Evolutionary conservation across 768 basidiomycete species (phyloP).

Genomic region (Amanita pseudoporphyria): DNA sequence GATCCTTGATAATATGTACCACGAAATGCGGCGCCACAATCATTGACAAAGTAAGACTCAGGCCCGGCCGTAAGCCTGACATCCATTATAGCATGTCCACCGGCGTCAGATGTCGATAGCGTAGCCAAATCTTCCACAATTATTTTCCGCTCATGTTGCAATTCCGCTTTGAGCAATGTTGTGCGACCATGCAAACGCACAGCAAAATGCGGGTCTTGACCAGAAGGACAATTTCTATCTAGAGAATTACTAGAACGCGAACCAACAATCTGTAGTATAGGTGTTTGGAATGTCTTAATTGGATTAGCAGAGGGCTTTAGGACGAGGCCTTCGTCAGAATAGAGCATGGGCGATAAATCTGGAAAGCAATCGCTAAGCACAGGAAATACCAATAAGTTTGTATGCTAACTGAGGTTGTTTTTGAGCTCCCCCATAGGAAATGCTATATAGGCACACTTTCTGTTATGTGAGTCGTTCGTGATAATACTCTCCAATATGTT

Average conservation of each 20-base stretch:
- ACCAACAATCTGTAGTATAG: slow-evolving; percentile 55
- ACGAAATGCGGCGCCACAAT: slow-evolving; percentile 41
- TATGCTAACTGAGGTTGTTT: slow-evolving; percentile 48
- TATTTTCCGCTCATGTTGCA: neutral
- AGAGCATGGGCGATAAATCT: slow-evolving; percentile 44
- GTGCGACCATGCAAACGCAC: slow-evolving; percentile 18
- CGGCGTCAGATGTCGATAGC: slow-evolving; percentile 31
- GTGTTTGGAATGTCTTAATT: slow-evolving; percentile 45
- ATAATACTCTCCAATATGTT: slow-evolving; percentile 38
- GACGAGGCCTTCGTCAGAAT: slow-evolving; percentile 16
- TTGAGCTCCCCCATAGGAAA: slow-evolving; percentile 61
- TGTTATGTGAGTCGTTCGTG: slow-evolving; percentile 14
- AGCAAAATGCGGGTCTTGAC: slow-evolving; percentile 15
- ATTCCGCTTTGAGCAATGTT: slow-evolving; percentile 9
- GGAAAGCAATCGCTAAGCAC: neutral
- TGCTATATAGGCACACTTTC: slow-evolving; percentile 25
- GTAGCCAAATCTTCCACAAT: slow-evolving; percentile 24
- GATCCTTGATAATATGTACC: slow-evolving; percentile 27
- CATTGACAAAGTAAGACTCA: slow-evolving; percentile 37
- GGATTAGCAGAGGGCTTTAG: slow-evolving; percentile 35
- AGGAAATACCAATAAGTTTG: neutral
- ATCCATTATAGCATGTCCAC: slow-evolving; percentile 35
- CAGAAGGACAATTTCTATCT: neutral
- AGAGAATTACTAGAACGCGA: slow-evolving; percentile 13
- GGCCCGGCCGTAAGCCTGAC: slow-evolving; percentile 27